Base-by-base conservation (phyloP, 306 rosid genomes). In the Begonia masoniana region DNA sequence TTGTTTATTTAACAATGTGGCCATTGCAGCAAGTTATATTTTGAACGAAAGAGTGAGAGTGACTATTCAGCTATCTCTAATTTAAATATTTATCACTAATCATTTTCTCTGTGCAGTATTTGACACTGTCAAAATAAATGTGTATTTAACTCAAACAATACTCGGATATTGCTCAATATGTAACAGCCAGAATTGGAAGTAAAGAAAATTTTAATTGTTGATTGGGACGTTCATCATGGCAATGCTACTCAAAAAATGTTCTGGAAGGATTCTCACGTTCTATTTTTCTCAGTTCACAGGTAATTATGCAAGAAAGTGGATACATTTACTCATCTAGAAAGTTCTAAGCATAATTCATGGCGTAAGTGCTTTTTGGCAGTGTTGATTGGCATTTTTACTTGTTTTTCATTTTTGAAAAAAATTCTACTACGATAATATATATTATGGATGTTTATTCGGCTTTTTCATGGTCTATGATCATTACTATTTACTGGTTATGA, bases 221-320 rank as follows among this genome's bases (percentile, higher is more conserved):
- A 91, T 71, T 91, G 99, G 99, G 99, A 91, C 39, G 88, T 91
- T 10, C 99, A 91, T 77, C 99, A 91, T 60, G 99, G 99, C 55
- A 91, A 91, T 66, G 99, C 85, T 51, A 91, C 99, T 13, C 99
- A 86, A 67, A 91, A 91, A 70, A 75, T 70, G 88, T 91, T 91
- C 62, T 86, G 81, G 88, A 63, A 62, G 50, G 96, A 91, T 68
- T 69, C 92, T 60, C 94, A 78, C 31, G 96, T 86, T 65, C 60
- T 91, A 47, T 91, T 91, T 77, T 91, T 91, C 86, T 91, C 99
- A 2, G 88, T 91, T 71, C 99, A 91, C 72, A 84, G 99, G 99
- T 91, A 64, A 15, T 59, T 23, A 31, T 51, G 51, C 53, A 13
- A 46, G 19, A 46, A 54, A 31, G 0, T 0, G 8, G 39, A 31